A percentile compares a stretch with the other conserved stretches of the same genome.
These are phyloP conservation scores for Penicillium coffeae DNA, from an alignment of 495 filamentous ascomycete species.

Conservation along the genomic window DNA sequence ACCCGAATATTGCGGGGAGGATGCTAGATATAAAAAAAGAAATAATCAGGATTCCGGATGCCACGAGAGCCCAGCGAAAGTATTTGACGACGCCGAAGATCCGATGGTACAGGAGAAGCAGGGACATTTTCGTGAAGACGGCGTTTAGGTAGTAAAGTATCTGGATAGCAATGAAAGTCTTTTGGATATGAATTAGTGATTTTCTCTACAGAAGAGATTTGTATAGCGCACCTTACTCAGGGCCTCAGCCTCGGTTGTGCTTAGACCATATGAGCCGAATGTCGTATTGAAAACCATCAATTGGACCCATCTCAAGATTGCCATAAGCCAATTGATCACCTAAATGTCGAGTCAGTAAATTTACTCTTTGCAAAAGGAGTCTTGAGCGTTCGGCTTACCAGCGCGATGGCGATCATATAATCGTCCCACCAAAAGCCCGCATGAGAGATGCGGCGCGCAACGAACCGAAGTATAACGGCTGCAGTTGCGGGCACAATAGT, in stretches of 20 bases:
- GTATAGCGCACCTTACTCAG: constrained; percentile 22
- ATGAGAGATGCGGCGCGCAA: constrained; percentile 21
- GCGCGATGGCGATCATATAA: constrained; percentile 26
- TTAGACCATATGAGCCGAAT: constrained; percentile 10
- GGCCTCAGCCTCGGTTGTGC: constrained; percentile 4
- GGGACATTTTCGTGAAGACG: constrained; percentile 28
- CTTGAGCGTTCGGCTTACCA: constrained; percentile 15
- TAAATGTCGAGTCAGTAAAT: not conserved
- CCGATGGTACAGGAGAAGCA: constrained; percentile 40
- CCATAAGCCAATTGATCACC: constrained; percentile 24
- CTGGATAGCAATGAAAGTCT: constrained; percentile 26
- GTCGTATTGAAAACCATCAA: constrained; percentile 15
- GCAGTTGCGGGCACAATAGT: constrained; percentile 31
- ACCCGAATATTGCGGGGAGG: constrained; percentile 16
- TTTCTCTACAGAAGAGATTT: not conserved
- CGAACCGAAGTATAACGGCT: constrained; percentile 24
- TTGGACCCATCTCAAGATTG: constrained; percentile 17
- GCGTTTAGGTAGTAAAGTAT: constrained; percentile 26
- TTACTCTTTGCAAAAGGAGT: not conserved
- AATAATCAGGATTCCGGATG: constrained; percentile 34
- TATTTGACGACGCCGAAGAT: constrained; percentile 34
- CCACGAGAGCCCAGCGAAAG: constrained; percentile 33
- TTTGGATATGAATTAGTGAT: not conserved
- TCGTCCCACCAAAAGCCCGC: constrained; percentile 40
- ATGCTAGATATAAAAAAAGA: constrained; percentile 31